Evolutionary conservation across 495 filamentous ascomycete species (phyloP), one percentile per base, ranked within the genome.

Genomic region (Lindgomyces ingoldianus): DNA sequence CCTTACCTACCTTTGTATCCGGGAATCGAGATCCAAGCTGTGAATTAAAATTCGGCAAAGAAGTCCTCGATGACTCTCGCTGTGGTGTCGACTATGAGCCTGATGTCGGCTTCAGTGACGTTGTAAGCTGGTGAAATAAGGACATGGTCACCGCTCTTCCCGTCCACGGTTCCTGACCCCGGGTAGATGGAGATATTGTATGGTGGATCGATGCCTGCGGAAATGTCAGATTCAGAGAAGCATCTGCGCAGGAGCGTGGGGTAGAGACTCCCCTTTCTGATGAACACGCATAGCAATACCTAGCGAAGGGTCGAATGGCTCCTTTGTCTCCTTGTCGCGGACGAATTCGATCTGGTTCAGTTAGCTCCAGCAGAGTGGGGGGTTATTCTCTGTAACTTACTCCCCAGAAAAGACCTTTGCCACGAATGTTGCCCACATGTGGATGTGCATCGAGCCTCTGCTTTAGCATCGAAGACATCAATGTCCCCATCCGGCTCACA

Each of bases 121-220:
- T 83, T 92, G 74, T 88, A 95, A 0, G 91, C 81, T 2, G 92
- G 91, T 21, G 88, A 82, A 57, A 96, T 66, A 30, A 95, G 76
- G 14, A 93, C 74, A 76, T 92, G 88, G 69, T 96, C 92, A 0
- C 90, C 91, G 2, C 68, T 74, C 27, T 81, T 71, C 0, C 89
- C 89, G 70, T 91, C 88, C 0, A 80, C 83, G 0, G 86, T 86
- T 3, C 90, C 91, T 1, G 79, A 72, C 4, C 86, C 85, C 21
- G 86, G 86, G 72, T 94, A 95, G 18, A 95, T 68, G 0, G 81
- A 84, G 62, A 96, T 82, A 19, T 79, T 80, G 62, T 86, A 83
- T 12, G 82, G 62, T 22, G 64, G 47, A 26, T 65, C 42, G 57
- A 76, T 65, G 27, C 69, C 75, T 77, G 29, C 14, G 18, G 4